Base-by-base conservation (phyloP, 2,329 filamentous ascomycete species). In the Colletotrichum agaves region DNA sequence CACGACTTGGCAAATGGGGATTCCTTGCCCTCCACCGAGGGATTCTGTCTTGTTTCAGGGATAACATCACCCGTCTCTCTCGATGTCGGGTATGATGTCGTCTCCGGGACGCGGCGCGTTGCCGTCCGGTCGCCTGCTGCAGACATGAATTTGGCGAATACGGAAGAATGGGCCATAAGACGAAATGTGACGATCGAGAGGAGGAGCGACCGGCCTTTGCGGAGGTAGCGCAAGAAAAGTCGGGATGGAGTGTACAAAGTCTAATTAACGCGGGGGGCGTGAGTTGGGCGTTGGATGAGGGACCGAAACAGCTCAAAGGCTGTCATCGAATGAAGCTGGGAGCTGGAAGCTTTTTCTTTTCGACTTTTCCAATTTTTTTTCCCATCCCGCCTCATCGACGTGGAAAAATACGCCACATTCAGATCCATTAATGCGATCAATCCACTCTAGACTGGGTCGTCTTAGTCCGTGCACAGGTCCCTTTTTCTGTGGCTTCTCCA, bases 1-100 rank as follows among this genome's bases (percentile, higher is more conserved):
- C 93, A 97, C 78, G 93, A 94, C 79, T 94, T 94, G 17, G 90
- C 84, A 74, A 87, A 87, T 2, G 86, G 85, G 41, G 83, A 78
- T 15, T 78, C 76, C 70, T 83, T 81, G 61, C 77, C 72, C 55
- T 21, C 57, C 58, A 64, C 71, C 44, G 44, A 67, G 57, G 53
- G 74, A 64, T 70, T 77, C 70, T 61, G 69, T 17, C 72, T 71
- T 61, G 81, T 81, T 59, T 83, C 79, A 2, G 87, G 84, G 3
- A 85, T 74, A 4, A 84, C 78, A 63, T 87, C 86, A 39, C 88
- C 89, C 13, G 85, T 86, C 74, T 91, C 89, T 49, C 88, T 82
- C 55, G 89, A 90, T 37, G 57, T 67, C 13, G 64, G 50, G n/a
- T 59, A 71, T 10, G 69, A 70, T 35, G 57, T 61, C 39, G 67